Conservation (phyloP, 1,284 basidiomycete species). For the Sporisorium scitamineum region DNA sequence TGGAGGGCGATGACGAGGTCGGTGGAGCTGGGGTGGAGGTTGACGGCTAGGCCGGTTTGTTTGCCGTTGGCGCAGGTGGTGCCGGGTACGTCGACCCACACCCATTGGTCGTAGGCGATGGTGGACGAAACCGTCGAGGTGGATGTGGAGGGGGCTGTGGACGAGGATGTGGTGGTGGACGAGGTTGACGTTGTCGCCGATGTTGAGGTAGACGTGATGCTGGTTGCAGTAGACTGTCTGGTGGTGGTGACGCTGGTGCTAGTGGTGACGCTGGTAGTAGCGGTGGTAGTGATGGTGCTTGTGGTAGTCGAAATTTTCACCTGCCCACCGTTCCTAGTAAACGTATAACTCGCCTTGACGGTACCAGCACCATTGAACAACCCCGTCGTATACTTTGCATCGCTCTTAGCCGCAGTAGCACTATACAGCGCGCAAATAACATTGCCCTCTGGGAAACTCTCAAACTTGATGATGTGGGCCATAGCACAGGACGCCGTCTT, state of each 20-base stretch:
- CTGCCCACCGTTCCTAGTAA: slow-evolving; percentile 25
- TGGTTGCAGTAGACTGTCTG: neutral
- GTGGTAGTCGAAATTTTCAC: neutral
- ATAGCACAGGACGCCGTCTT: slow-evolving; percentile 24
- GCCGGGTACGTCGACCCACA: slow-evolving; percentile 32
- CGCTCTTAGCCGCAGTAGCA: neutral
- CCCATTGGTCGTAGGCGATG: slow-evolving; percentile 16
- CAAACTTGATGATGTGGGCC: slow-evolving; percentile 34
- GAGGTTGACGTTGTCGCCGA: neutral
- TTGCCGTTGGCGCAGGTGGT: slow-evolving; percentile 33
- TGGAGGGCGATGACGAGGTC: slow-evolving; percentile 31
- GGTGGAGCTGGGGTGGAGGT: slow-evolving; percentile 19
- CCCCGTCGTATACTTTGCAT: slow-evolving; percentile 22
- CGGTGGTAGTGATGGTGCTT: neutral
- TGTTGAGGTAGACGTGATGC: neutral
- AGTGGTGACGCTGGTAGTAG: neutral
- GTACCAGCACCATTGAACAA: slow-evolving; percentile 20
- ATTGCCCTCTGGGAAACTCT: slow-evolving; percentile 26
- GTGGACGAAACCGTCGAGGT: neutral
- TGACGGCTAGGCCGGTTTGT: slow-evolving; percentile 30
- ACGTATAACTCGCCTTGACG: slow-evolving; percentile 27
- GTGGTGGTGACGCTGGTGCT: neutral
- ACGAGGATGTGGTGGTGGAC: neutral
- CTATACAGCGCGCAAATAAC: slow-evolving; percentile 31
- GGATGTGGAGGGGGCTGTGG: neutral